Conservation (phyloP, 768 basidiomycete genomes). For the Hygrophoropsis aurantiaca region DNA sequence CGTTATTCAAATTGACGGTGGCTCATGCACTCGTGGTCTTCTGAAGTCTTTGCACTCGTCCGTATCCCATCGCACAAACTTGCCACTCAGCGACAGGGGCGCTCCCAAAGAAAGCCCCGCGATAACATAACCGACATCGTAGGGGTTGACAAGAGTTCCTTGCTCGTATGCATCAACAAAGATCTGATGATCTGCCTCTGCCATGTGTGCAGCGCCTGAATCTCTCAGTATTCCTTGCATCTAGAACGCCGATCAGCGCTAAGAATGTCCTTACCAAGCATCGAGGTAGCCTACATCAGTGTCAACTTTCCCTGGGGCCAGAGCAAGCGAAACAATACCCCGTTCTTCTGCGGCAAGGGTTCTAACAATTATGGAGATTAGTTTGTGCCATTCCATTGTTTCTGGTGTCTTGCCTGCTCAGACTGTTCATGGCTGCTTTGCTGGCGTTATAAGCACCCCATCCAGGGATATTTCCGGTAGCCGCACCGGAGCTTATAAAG, state of each 20-base stretch:
- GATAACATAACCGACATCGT: conserved; percentile 75
- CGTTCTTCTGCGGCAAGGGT: conserved; percentile 85
- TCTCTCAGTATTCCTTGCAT: conserved; percentile 67
- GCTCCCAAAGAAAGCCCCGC: conserved; percentile 73
- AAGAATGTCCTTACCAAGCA: background rate
- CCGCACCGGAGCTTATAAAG: conserved; percentile 85
- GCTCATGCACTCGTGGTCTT: conserved; percentile 26
- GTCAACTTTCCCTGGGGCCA: conserved; percentile 88
- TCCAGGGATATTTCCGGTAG: conserved; percentile 59
- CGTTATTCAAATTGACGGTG: background rate
- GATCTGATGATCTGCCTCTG: conserved; percentile 47
- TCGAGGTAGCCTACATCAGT: conserved; percentile 55
- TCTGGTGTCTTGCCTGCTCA: conserved; percentile 55
- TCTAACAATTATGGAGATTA: conserved; percentile 37
- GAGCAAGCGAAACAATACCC: conserved; percentile 67
- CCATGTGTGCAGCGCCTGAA: conserved; percentile 54
- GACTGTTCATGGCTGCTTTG: conserved; percentile 89
- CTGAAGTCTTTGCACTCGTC: conserved; percentile 63
- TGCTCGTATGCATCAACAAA: conserved; percentile 60
- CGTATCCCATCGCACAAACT: conserved; percentile 81
- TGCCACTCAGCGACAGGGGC: conserved; percentile 60
- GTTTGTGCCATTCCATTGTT: background rate
- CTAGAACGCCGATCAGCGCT: conserved; percentile 34
- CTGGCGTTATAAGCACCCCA: conserved; percentile 85
- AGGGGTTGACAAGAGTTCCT: conserved; percentile 74